Evolutionary conservation across 2,329 filamentous ascomycete species (phyloP), one percentile per base, ranked within the genome.

Genomic region (Leptographium lundbergii): DNA sequence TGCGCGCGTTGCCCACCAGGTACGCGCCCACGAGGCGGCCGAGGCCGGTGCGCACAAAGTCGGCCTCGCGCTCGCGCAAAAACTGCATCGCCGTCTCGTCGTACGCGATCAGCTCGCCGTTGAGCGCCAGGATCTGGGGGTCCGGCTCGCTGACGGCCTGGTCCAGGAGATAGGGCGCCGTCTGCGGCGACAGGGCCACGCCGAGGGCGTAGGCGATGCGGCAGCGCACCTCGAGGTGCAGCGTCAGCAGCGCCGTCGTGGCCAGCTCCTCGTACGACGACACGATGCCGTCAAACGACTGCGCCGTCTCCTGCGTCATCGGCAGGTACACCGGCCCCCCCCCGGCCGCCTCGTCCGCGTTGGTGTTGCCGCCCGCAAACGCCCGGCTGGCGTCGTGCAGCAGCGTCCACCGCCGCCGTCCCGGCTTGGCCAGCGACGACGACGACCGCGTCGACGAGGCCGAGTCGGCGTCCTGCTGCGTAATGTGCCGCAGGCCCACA

Each of bases 201-300:
- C 77, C 72, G 48, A 99, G 79, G 63, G 91, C 90, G 69, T 91
- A 84, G 45, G 96, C 81, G 64, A 95, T 86, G 56, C 90, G 89
- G 68, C 88, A 90, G 54, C 94, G 86, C 55, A 95, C 83, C 70
- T 96, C 91, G 70, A 95, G 82, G 69, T 97, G 91, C 4, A 99
- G 76, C 0, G 90, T 95, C 29, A 95, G 78, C 3, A 97, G 81
- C 50, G 91, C 85, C 3, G 85, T 90, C 22, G 81, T 80, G 29
- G 88, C 88, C 45, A 99, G 84, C 63, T 89, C 82, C 61, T 89
- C 86, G 71, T 92, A 94, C 2, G 89, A 91, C 25, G 85, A 80
- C 11, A 96, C 79, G 22, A 96, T 94, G 61, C 80, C 85, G 70
- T 99, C 94, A 69, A 99, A 97, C 22, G 85, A 84, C 84, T 82